Conservation (phyloP, 345 rosid species). For the Eucalyptus caleyi region DNA sequence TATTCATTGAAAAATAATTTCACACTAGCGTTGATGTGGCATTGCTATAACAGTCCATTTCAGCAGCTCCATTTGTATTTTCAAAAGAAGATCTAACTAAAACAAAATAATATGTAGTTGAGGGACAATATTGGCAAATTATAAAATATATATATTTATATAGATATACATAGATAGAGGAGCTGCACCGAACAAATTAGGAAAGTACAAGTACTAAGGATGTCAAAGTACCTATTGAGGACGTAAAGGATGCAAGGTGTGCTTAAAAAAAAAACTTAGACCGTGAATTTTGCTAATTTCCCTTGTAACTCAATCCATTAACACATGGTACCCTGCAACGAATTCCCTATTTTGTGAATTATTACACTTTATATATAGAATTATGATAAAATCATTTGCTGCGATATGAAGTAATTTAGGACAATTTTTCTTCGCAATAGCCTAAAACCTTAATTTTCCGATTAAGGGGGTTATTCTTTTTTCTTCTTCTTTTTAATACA, state of each 20-base stretch:
- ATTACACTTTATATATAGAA: fast-evolving
- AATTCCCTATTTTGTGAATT: neutral
- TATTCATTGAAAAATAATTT: neutral
- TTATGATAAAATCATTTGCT: neutral
- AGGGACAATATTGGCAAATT: neutral
- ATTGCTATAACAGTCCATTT: neutral
- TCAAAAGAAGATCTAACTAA: neutral
- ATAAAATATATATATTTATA: no score
- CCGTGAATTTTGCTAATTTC: neutral
- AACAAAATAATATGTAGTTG: neutral
- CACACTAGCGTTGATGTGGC: neutral
- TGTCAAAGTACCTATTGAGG: neutral
- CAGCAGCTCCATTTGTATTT: neutral
- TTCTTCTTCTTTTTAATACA: neutral
- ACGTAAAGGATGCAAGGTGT: neutral
- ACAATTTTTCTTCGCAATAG: fast-evolving
- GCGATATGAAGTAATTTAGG: fast-evolving
- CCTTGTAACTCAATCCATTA: neutral
- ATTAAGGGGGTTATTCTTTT: neutral
- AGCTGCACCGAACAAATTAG: neutral
- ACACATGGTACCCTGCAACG: fast-evolving
- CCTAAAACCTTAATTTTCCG: fast-evolving
- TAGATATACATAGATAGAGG: neutral
- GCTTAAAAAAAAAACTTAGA: no score
- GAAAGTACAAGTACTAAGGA: neutral